Conservation (phyloP, 805 yeast genomes). For the Lipomyces chichibuensis region DNA sequence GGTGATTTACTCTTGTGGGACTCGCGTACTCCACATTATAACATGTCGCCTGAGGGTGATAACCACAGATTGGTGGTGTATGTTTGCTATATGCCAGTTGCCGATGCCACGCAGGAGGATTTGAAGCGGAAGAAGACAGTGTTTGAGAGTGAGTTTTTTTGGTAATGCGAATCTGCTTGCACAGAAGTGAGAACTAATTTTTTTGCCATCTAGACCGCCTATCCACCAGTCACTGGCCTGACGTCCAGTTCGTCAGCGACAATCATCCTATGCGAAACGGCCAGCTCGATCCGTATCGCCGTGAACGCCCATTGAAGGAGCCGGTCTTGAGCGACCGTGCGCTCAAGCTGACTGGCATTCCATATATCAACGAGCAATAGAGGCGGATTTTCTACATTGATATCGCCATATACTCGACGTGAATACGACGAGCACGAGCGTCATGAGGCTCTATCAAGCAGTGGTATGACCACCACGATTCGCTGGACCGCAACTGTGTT, state of each 20-base stretch:
- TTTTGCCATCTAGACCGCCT: neutral
- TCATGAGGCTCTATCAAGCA: too few species aligned
- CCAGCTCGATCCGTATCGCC: conserved; percentile 9
- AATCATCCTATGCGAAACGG: conserved; percentile 14
- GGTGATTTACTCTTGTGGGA: conserved; percentile 28
- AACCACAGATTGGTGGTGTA: conserved; percentile 15
- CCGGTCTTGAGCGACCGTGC: conserved; percentile 20
- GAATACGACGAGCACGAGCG: too few species aligned
- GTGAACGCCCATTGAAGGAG: conserved; percentile 13
- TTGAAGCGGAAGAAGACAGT: conserved; percentile 15
- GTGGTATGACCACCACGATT: too few species aligned
- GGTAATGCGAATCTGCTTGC: neutral
- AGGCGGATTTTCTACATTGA: too few species aligned
- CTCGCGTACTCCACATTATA: conserved; percentile 24
- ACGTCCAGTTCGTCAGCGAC: conserved; percentile 8
- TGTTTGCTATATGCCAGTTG: conserved; percentile 18
- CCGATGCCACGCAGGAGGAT: conserved; percentile 26
- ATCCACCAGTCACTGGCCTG: conserved; percentile 26
- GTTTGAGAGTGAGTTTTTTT: conserved; percentile 6
- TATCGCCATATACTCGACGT: too few species aligned
- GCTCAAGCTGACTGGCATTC: conserved; percentile 23
- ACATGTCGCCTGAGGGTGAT: conserved; percentile 12
- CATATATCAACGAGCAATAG: conserved; percentile 7
- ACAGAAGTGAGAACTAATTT: neutral
- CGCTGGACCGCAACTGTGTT: too few species aligned